Conservation (phyloP, 306 rosid genomes). For the Pachyrhizus erosus region DNA sequence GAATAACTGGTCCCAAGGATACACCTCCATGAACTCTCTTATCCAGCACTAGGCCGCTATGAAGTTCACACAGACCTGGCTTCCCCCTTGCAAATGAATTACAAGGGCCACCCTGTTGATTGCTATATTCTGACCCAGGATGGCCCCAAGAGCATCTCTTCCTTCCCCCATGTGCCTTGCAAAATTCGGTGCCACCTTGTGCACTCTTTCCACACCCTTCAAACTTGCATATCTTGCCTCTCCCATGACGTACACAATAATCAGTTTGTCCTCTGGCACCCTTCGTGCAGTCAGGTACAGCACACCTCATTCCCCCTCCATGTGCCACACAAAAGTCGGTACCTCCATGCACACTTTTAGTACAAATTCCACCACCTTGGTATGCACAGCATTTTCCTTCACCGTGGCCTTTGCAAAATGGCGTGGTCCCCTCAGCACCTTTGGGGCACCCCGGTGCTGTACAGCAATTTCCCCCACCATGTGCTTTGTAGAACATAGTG, state of each 20-base stretch:
- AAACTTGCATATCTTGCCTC: conserved; percentile 88
- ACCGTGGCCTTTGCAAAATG: conserved; percentile 92
- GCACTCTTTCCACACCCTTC: conserved; percentile 94
- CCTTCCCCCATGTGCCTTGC: conserved; percentile 97
- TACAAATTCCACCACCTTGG: conserved; percentile 79
- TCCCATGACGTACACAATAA: conserved; percentile 88
- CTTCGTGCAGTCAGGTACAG: conserved; percentile 80
- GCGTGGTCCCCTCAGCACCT: conserved; percentile 92
- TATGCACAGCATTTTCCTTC: conserved; percentile 90
- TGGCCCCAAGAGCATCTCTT: conserved; percentile 94
- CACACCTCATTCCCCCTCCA: conserved; percentile 93
- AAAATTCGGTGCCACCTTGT: conserved; percentile 87
- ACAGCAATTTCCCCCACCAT: conserved; percentile 91
- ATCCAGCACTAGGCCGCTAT: conserved; percentile 80
- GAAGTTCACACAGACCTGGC: conserved; percentile 83
- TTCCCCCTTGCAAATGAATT: conserved; percentile 87
- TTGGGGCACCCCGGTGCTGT: conserved; percentile 84
- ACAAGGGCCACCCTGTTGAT: conserved; percentile 64
- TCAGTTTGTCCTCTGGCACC: conserved; percentile 89
- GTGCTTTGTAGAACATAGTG: conserved; percentile 91
- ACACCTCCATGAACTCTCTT: conserved; percentile 95
- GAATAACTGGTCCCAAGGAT: conserved; percentile 63
- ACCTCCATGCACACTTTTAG: conserved; percentile 94
- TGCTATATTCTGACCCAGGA: conserved; percentile 68
- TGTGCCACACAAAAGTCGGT: conserved; percentile 92